Conservation (phyloP, 495 filamentous ascomycete genomes). For the Lindgomyces ingoldianus region DNA sequence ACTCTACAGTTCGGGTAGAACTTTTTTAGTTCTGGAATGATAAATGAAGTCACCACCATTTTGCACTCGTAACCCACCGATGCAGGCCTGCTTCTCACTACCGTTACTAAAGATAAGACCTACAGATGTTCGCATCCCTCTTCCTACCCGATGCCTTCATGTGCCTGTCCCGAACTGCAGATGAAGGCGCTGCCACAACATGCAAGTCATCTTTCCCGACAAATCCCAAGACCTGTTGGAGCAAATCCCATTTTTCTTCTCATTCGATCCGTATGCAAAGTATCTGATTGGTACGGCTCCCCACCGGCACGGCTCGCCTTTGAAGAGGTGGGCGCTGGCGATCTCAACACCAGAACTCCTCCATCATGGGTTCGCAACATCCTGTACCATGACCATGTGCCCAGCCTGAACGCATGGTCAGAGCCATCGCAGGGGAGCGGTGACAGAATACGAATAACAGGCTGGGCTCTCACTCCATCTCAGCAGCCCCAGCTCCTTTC, state of each 20-base stretch:
- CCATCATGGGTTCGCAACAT: neutral
- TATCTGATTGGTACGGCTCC: slow-evolving; percentile 4
- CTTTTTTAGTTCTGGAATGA: neutral
- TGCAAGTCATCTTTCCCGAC: neutral
- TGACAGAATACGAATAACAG: slow-evolving; percentile 14
- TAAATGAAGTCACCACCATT: neutral
- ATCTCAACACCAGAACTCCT: neutral
- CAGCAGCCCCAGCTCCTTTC: neutral
- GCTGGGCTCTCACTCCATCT: slow-evolving; percentile 5
- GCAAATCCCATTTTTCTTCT: neutral
- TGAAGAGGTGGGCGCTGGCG: neutral
- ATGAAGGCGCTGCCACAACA: neutral
- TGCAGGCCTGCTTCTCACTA: neutral
- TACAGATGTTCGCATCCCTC: no score
- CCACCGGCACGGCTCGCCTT: slow-evolving; percentile 6
- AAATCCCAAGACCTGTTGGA: neutral
- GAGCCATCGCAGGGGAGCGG: slow-evolving; percentile 9
- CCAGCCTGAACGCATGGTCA: slow-evolving; percentile 6
- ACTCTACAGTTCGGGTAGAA: neutral
- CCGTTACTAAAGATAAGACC: neutral
- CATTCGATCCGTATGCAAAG: neutral
- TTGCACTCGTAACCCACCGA: neutral
- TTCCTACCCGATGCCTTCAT: neutral
- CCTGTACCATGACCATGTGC: neutral
- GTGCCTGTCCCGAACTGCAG: slow-evolving; percentile 11